These are phyloP conservation scores for Oidium heveae DNA, from an alignment of 2,329 filamentous ascomycete species.

Conservation along the genomic window DNA sequence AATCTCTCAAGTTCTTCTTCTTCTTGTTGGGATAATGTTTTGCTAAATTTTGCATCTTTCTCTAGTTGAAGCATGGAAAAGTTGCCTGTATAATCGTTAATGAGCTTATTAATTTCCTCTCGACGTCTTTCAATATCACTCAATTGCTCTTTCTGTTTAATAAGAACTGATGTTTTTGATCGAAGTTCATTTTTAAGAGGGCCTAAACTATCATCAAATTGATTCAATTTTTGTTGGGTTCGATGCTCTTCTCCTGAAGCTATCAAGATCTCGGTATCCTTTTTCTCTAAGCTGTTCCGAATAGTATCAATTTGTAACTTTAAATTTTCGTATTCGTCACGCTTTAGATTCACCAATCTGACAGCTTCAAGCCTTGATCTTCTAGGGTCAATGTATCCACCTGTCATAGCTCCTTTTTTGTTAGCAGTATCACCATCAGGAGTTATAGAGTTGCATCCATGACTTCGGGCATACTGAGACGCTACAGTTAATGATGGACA, in stretches of 20 bases:
- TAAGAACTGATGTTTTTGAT: constrained; percentile 47
- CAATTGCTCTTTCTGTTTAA: constrained; percentile 46
- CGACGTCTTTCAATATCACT: constrained; percentile 39
- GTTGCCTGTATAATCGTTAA: constrained; percentile 53
- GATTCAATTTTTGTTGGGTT: constrained; percentile 49
- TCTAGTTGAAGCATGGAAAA: constrained; percentile 58
- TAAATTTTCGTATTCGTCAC: constrained; percentile 46
- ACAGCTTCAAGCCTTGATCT: constrained; percentile 74
- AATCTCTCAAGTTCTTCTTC: constrained; percentile 55
- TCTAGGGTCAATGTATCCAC: constrained; percentile 72
- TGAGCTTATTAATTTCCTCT: constrained; percentile 45
- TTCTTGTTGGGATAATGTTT: constrained; percentile 59
- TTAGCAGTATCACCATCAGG: constrained; percentile 86
- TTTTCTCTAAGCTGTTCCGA: constrained; percentile 41
- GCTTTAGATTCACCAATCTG: constrained; percentile 46
- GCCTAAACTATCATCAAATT: constrained; percentile 60
- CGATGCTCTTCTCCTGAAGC: constrained; percentile 70
- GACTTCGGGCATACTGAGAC: constrained; percentile 73
- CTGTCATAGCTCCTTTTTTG: constrained; percentile 83
- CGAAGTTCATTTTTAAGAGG: constrained; percentile 55
- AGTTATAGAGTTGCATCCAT: constrained; percentile 80
- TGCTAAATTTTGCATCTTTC: constrained; percentile 70
- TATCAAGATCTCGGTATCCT: constrained; percentile 72
- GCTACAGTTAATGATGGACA: constrained; percentile 76
- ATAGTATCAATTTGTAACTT: constrained; percentile 39